These are phyloP conservation scores for Trametes sanguinea DNA, from an alignment of 768 basidiomycete species.

Conservation along the genomic window DNA sequence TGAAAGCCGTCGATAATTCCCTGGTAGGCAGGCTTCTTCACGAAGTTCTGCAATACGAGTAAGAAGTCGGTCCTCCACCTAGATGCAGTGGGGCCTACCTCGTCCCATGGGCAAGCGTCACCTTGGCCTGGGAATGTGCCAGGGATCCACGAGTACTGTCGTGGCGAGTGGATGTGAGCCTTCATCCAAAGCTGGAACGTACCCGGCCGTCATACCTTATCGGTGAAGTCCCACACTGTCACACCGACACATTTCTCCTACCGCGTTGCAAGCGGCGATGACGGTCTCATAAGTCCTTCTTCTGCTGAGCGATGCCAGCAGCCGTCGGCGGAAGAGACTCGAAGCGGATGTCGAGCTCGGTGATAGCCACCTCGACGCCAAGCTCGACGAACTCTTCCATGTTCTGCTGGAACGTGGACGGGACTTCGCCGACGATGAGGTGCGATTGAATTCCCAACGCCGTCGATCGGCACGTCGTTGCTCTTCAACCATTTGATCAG, in stretches of 20 bases:
- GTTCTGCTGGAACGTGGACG: constrained; percentile 46
- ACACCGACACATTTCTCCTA: constrained; percentile 38
- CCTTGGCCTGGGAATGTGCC: constrained; percentile 36
- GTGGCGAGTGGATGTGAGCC: not conserved
- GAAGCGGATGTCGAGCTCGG: constrained; percentile 61
- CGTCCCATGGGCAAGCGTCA: constrained; percentile 32
- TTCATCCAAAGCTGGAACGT: not conserved
- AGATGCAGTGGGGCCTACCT: constrained; percentile 16
- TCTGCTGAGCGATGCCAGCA: constrained; percentile 53
- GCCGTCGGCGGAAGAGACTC: constrained; percentile 48
- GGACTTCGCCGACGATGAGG: constrained; percentile 58
- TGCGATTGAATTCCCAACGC: constrained; percentile 64
- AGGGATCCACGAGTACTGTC: constrained; percentile 39
- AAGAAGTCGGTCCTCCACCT: not conserved
- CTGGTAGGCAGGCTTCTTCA: constrained; percentile 29
- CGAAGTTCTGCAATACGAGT: constrained; percentile 9
- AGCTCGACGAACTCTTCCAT: constrained; percentile 55
- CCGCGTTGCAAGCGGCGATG: constrained; percentile 49
- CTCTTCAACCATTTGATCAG: constrained; percentile 50
- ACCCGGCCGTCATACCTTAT: constrained; percentile 28
- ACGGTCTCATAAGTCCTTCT: constrained; percentile 59
- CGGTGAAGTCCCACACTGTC: constrained; percentile 45
- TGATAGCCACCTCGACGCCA: constrained; percentile 67
- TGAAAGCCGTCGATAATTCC: constrained; percentile 28
- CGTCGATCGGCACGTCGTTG: constrained; percentile 55